Percentiles rank a stretch among this genome's conserved stretches.
Conservation (phyloP, 2,329 filamentous ascomycete genomes). For the Emmonsiellopsis sp. region DNA sequence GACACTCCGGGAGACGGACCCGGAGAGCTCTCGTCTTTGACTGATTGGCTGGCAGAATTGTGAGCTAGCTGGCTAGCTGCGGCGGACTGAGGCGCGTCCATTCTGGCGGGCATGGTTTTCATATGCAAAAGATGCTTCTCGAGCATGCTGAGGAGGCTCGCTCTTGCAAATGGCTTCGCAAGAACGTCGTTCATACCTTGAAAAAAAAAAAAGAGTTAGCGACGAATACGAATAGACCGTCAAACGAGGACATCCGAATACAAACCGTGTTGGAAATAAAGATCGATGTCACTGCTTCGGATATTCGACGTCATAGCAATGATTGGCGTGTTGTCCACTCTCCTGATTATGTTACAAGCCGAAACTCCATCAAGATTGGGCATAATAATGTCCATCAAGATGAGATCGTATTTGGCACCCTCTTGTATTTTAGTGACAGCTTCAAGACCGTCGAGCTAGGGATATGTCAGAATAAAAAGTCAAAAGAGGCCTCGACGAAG, state of each 20-base stretch:
- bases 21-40: slow-evolving; percentile 56
- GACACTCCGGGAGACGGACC: slow-evolving; percentile 51
- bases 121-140: slow-evolving; percentile 82
- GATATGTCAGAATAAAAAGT: slow-evolving; percentile 5
- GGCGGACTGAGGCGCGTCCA: slow-evolving; percentile 39
- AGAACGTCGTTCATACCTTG: slow-evolving; percentile 95
- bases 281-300: slow-evolving; percentile 86
- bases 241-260: background rate
- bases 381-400: slow-evolving; percentile 96
- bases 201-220: background rate
- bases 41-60: slow-evolving; percentile 43
- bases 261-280: slow-evolving; percentile 94
- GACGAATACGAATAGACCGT: background rate
- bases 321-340: slow-evolving; percentile 76
- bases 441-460: slow-evolving; percentile 72
- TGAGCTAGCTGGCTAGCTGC: slow-evolving; percentile 38
- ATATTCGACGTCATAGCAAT: slow-evolving; percentile 99
- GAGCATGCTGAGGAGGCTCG: slow-evolving; percentile 73
- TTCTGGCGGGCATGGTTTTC: slow-evolving; percentile 55
- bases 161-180: slow-evolving; percentile 90
- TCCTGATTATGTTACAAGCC: slow-evolving; percentile 83
- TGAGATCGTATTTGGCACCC: slow-evolving; percentile 56
- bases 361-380: slow-evolving; percentile 90
- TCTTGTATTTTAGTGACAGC: slow-evolving; percentile 76
- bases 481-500: background rate